Evolutionary conservation across 2,329 filamentous ascomycete genomes (phyloP).

Genomic region (Monilinia fructigena): DNA sequence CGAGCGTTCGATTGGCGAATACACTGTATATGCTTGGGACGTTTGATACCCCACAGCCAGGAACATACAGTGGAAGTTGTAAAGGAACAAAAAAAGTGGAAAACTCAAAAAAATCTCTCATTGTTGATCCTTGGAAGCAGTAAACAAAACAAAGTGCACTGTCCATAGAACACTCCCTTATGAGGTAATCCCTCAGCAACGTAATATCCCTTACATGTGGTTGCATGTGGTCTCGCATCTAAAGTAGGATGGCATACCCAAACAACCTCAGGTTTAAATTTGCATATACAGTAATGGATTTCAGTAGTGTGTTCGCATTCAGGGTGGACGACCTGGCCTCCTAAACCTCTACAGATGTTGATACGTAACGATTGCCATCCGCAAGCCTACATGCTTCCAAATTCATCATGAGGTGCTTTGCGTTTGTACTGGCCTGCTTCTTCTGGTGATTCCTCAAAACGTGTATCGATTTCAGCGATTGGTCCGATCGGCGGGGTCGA

Average conservation of each 20-base stretch:
- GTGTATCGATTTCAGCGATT: conserved; percentile 12
- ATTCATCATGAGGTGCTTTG: background rate
- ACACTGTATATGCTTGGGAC: background rate
- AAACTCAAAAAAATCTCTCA: conserved; percentile 1
- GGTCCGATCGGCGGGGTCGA: conserved; percentile 20
- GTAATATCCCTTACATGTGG: background rate
- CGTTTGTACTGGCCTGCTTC: background rate
- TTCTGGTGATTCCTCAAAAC: background rate
- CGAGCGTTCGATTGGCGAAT: conserved; percentile 14
- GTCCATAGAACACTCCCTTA: conserved; percentile 2
- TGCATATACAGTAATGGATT: background rate
- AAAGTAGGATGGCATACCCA: background rate
- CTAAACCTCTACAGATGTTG: background rate
- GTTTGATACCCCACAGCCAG: background rate
- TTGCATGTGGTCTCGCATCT: background rate
- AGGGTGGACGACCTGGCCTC: background rate
- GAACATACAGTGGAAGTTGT: background rate
- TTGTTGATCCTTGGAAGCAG: conserved; percentile 1
- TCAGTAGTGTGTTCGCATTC: background rate
- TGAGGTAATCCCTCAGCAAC: background rate
- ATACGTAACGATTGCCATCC: too few species aligned
- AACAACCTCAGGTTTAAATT: conserved; percentile 2
- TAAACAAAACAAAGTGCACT: conserved; percentile 18
- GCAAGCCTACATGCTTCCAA: conserved; percentile 4
- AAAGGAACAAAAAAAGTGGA: conserved; percentile 18